Evolutionary conservation across 2,329 filamentous ascomycete species (phyloP).

Genomic region (Sphaerulina musiva): DNA sequence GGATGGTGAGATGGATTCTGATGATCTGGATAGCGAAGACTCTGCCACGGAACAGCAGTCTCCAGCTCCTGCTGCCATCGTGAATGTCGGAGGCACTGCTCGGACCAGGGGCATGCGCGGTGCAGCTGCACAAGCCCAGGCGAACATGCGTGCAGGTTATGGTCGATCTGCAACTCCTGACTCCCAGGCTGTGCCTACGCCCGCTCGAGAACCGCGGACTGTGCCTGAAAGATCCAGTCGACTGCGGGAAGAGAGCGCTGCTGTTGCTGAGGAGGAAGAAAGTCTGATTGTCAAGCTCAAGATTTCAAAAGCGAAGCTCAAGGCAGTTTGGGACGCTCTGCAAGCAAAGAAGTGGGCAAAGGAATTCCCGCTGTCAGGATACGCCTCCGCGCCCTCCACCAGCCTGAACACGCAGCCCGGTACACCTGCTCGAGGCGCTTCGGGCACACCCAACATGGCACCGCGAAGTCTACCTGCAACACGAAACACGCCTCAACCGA

Average conservation of each 20-base stretch:
- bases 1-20: constrained; percentile 66
- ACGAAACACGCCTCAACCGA: constrained; percentile 27
- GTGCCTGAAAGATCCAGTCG: constrained; percentile 55
- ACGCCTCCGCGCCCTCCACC: constrained; percentile 29
- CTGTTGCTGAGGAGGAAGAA: constrained; percentile 61
- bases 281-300: constrained; percentile 65
- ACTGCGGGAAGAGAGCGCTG: constrained; percentile 69
- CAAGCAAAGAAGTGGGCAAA: constrained; percentile 31
- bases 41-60: constrained; percentile 76
- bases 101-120: constrained; percentile 83
- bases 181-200: constrained; percentile 50
- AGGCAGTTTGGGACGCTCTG: constrained; percentile 50
- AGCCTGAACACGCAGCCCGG: constrained; percentile 10
- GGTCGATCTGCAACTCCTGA: constrained; percentile 88
- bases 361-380: constrained; percentile 31
- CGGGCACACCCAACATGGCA: constrained; percentile 26
- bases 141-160: constrained; percentile 68
- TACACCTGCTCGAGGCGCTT: constrained; percentile 21
- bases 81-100: constrained; percentile 68
- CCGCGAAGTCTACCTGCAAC: constrained; percentile 22
- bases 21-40: constrained; percentile 87
- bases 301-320: constrained; percentile 65
- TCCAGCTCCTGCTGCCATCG: constrained; percentile 25
- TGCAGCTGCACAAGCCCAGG: constrained; percentile 77
- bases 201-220: constrained; percentile 61